These are phyloP conservation scores for Prunus yedoensis DNA, from an alignment of 331 rosid genomes.

Conservation along the genomic window DNA sequence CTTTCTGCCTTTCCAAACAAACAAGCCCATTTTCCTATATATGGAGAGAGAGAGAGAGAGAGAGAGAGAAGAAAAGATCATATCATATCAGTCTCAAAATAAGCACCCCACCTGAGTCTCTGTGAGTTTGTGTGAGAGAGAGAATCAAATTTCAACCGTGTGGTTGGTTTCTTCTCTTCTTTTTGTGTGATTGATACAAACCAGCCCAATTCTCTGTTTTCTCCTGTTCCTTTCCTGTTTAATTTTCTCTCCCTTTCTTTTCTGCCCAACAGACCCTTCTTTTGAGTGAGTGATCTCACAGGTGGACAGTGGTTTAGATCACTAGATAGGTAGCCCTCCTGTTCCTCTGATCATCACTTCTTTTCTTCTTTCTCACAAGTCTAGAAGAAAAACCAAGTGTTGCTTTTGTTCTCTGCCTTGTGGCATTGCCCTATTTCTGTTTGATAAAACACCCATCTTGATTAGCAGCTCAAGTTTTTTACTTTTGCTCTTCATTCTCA, in stretches of 20 bases:
- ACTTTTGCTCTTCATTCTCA: neutral
- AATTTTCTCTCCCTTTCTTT: slow-evolving; percentile 2
- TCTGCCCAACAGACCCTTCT: slow-evolving; percentile 15
- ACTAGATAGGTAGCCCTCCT: too few relatives aligned
- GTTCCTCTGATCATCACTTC: too few relatives aligned
- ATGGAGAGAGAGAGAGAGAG: neutral
- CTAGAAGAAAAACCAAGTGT: slow-evolving; percentile 5
- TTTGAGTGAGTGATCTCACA: neutral
- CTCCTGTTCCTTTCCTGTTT: neutral
- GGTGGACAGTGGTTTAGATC: neutral
- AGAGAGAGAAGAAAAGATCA: neutral
- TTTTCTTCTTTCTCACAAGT: neutral
- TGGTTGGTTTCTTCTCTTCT: slow-evolving; percentile 15
- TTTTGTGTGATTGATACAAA: neutral
- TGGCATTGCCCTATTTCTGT: slow-evolving; percentile 3
- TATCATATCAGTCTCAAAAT: slow-evolving; percentile 33
- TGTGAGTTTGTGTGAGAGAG: neutral
- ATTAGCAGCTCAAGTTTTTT: neutral
- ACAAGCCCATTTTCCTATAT: neutral
- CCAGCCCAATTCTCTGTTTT: slow-evolving; percentile 9
- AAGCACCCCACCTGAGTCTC: slow-evolving; percentile 18
- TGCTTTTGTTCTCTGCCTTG: neutral
- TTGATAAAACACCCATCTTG: neutral
- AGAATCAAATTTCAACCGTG: slow-evolving; percentile 23
- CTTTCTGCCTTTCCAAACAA: slow-evolving; percentile 18